phyloP scores from a whole-genome alignment of 2,329 filamentous ascomycete species.

The Aspergillus sp. region DNA sequence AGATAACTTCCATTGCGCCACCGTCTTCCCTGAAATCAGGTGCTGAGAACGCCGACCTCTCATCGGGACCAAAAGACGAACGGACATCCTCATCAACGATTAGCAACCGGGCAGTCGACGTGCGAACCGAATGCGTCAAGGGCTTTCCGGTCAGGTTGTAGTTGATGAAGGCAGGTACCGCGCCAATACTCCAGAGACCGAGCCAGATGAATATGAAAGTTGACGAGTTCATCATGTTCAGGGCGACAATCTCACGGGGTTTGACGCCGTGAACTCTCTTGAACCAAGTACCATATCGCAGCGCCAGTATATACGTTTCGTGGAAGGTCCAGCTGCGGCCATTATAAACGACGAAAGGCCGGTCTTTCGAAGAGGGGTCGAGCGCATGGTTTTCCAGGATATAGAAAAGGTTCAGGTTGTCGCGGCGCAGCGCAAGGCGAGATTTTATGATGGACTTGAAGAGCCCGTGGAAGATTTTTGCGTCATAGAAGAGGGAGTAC shows the following conservation, averaged over 20 bases:
- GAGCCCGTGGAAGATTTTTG: conserved; percentile 57
- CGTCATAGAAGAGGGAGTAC: conserved; percentile 66
- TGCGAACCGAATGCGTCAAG: conserved; percentile 70
- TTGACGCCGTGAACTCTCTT: conserved; percentile 63
- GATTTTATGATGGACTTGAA: conserved; percentile 48
- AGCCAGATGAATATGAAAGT: conserved; percentile 73
- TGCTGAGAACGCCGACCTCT: conserved; percentile 41
- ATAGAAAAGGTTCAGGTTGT: conserved; percentile 73
- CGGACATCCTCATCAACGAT: conserved; percentile 69
- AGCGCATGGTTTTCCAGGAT: conserved; percentile 66
- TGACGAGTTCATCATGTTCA: conserved; percentile 81
- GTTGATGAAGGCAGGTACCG: conserved; percentile 82
- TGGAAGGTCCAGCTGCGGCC: conserved; percentile 70
- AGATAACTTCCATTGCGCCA: conserved; percentile 56
- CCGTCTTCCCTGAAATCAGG: conserved; percentile 43
- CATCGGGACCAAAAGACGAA: conserved; percentile 47
- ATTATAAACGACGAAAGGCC: conserved; percentile 66
- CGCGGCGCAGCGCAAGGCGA: conserved; percentile 53
- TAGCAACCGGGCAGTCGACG: conserved; percentile 65
- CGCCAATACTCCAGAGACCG: conserved; percentile 80
- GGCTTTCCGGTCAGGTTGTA: conserved; percentile 74
- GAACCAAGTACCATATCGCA: conserved; percentile 76
- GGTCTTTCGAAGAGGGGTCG: conserved; percentile 50
- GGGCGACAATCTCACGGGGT: conserved; percentile 72
- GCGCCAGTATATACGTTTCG: conserved; percentile 68